Evolutionary conservation across 1,284 basidiomycete species (phyloP).

Genomic region (Nidula niveotomentosa): DNA sequence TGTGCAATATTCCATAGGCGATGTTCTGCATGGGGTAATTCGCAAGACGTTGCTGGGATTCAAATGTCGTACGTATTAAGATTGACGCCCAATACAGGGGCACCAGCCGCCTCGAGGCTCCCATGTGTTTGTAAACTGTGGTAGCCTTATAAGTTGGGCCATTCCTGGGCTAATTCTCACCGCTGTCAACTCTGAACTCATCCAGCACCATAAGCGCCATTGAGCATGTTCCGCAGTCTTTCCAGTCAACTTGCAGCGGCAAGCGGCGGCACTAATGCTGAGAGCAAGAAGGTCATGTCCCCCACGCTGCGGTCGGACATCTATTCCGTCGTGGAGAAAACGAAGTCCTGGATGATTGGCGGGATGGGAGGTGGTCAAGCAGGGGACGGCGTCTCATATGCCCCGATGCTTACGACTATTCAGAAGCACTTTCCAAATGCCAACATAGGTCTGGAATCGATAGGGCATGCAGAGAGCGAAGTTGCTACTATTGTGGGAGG

Average conservation of each 20-base stretch:
- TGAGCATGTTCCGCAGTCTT: slow-evolving; percentile 43
- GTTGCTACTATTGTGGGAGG: slow-evolving; percentile 45
- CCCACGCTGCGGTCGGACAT: slow-evolving; percentile 46
- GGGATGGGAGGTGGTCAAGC: slow-evolving; percentile 33
- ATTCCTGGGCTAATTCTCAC: neutral
- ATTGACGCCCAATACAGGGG: neutral
- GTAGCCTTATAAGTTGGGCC: neutral
- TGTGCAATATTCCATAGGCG: neutral
- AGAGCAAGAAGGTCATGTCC: slow-evolving; percentile 39
- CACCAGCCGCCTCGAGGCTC: slow-evolving; percentile 27
- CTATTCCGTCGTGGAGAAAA: slow-evolving; percentile 41
- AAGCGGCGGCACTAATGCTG: slow-evolving; percentile 22
- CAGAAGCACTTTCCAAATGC: slow-evolving; percentile 46
- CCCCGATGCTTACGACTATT: slow-evolving; percentile 36
- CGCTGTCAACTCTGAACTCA: neutral
- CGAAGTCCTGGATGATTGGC: slow-evolving; percentile 41
- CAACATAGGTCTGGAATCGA: slow-evolving; percentile 38
- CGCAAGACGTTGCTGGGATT: slow-evolving; percentile 4
- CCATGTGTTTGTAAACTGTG: slow-evolving; percentile 25
- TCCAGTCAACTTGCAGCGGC: slow-evolving; percentile 33
- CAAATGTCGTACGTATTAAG: slow-evolving; percentile 5
- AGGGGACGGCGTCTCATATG: slow-evolving; percentile 49
- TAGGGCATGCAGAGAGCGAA: slow-evolving; percentile 41
- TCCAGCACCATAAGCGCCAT: slow-evolving; percentile 4
- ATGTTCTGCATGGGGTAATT: neutral